Conservation (phyloP, 192 early-diverging fungal genomes). For the Coemansia javaensis region DNA sequence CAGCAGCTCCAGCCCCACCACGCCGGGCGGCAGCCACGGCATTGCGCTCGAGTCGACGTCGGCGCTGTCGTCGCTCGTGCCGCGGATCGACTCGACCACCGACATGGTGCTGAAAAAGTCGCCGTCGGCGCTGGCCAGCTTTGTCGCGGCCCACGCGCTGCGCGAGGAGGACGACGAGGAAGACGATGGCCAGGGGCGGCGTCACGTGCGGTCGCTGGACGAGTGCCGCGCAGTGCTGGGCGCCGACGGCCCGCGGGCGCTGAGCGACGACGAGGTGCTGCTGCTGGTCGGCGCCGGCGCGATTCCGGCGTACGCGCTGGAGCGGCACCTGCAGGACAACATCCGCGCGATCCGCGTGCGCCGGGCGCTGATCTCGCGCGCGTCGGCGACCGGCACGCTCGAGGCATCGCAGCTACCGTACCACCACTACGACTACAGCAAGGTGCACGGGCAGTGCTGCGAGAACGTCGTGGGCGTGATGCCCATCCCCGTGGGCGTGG, state of each 20-base stretch:
- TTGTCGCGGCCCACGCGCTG: slow-evolving; percentile 9
- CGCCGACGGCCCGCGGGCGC: slow-evolving; percentile 27
- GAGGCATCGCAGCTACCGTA: slow-evolving; percentile 68
- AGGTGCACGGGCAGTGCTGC: slow-evolving; percentile 88
- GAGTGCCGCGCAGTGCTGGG: slow-evolving; percentile 37
- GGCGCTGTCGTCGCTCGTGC: slow-evolving; percentile 33
- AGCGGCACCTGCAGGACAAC: slow-evolving; percentile 73
- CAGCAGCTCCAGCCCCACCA: neutral
- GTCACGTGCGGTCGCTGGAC: slow-evolving; percentile 28
- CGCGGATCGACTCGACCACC: slow-evolving; percentile 35
- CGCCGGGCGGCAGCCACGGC: slow-evolving; percentile 13
- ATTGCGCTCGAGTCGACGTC: slow-evolving; percentile 41
- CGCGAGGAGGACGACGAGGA: neutral
- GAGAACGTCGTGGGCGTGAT: slow-evolving; percentile 94
- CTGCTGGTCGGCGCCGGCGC: slow-evolving; percentile 65
- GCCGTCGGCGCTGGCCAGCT: slow-evolving; percentile 18
- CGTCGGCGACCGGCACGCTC: slow-evolving; percentile 59
- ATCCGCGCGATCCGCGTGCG: slow-evolving; percentile 81
- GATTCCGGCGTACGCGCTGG: slow-evolving; percentile 82
- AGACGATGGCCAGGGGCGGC: neutral
- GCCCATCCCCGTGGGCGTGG: slow-evolving; percentile 89
- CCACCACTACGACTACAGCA: slow-evolving; percentile 82
- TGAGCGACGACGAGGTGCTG: slow-evolving; percentile 75
- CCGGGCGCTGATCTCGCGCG: slow-evolving; percentile 69
- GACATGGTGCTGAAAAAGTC: slow-evolving; percentile 44